A percentile compares a stretch with the other conserved stretches of the same genome.
phyloP scores from a whole-genome alignment of 192 early-diverging fungal species.

The Radiomyces spectabilis region DNA sequence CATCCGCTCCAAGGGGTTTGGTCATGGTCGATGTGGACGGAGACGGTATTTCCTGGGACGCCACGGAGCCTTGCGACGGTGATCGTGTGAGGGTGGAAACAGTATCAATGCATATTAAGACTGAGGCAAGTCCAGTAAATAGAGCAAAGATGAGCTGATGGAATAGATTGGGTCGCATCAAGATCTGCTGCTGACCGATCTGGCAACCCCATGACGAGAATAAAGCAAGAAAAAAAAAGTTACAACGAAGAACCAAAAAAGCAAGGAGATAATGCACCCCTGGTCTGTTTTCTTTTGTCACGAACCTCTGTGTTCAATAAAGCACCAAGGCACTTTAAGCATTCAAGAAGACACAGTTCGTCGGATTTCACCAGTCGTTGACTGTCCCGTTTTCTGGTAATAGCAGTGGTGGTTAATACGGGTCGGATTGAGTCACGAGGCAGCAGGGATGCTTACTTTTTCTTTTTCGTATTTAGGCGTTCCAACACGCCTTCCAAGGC shows the following conservation, averaged over 20 bases:
- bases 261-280: no score
- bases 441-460: constrained; percentile 32
- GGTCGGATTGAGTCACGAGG: constrained; percentile 1
- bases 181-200: not conserved
- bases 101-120: not conserved
- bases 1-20: not conserved
- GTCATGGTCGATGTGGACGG: not conserved
- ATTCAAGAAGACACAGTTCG: not conserved
- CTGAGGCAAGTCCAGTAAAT: not conserved
- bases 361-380: not conserved
- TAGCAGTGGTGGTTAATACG: not conserved
- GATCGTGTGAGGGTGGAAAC: not conserved
- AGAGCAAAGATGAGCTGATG: not conserved
- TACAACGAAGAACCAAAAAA: constrained; percentile 6
- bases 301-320: not conserved
- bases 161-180: not conserved
- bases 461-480: constrained; percentile 26
- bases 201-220: not conserved
- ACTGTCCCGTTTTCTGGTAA: constrained; percentile 23
- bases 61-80: not conserved
- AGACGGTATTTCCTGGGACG: not conserved
- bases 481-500: constrained; percentile 43
- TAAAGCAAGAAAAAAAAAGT: constrained; percentile 1
- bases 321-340: not conserved
- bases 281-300: not conserved